Evolutionary conservation across 805 yeast genomes (phyloP).

Genomic region (Candida orba): DNA sequence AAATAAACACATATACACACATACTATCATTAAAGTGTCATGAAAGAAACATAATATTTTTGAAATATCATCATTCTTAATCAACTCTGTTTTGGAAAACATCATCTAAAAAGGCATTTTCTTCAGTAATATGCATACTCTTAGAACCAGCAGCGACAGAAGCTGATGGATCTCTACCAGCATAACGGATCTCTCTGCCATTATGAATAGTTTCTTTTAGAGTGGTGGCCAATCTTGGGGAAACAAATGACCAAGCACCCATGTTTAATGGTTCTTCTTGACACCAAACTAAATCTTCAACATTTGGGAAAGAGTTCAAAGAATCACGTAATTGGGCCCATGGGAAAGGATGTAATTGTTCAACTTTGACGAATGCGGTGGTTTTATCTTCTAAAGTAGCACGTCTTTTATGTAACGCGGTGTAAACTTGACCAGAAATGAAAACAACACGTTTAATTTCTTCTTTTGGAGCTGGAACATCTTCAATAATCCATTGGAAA

Average conservation of each 20-base stretch:
- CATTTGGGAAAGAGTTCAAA: conserved; percentile 68
- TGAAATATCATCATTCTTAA: not conserved
- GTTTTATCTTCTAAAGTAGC: conserved; percentile 64
- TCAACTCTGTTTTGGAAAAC: conserved; percentile 40
- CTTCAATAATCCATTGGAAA: conserved; percentile 96
- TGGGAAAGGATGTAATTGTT: conserved; percentile 99
- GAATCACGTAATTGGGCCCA: conserved; percentile 86
- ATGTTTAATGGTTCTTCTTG: conserved; percentile 99
- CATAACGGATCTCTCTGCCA: conserved; percentile 61
- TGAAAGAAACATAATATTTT: too few species aligned
- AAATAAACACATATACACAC: not conserved
- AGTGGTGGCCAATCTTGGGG: conserved; percentile 77
- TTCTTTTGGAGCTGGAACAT: conserved; percentile 64
- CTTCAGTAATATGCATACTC: conserved; percentile 81
- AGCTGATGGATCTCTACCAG: conserved; percentile 98
- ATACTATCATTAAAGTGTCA: too few species aligned
- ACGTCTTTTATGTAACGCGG: conserved; percentile 88
- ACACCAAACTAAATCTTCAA: conserved; percentile 89
- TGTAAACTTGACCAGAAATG: conserved; percentile 89
- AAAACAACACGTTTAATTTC: conserved; percentile 84
- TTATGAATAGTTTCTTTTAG: conserved; percentile 68
- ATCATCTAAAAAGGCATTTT: conserved; percentile 75
- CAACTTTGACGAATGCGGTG: conserved; percentile 84
- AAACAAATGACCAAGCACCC: conserved; percentile 78
- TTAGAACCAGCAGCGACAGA: conserved; percentile 97